phyloP scores from a whole-genome alignment of 371 early-diverging fungal species.

The Cokeromyces recurvatus region DNA sequence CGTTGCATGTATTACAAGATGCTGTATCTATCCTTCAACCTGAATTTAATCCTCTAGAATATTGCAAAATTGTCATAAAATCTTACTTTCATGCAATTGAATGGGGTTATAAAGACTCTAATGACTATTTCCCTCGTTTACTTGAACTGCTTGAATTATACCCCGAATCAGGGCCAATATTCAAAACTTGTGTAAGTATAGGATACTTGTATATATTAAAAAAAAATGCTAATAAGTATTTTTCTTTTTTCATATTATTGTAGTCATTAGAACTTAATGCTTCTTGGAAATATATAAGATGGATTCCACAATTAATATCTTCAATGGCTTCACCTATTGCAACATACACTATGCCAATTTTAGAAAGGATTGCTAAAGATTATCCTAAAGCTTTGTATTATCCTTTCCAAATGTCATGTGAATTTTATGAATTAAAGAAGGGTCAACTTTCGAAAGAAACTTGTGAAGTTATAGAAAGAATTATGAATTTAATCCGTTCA shows the following conservation, averaged over 20 bases:
- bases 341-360: conserved; percentile 31
- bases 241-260: neutral
- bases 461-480: conserved; percentile 26
- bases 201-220: no score
- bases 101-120: conserved; percentile 34
- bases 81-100: conserved; percentile 49
- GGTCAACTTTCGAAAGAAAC: conserved; percentile 17
- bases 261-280: conserved; percentile 20
- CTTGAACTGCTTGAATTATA: conserved; percentile 64
- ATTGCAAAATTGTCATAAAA: conserved; percentile 44
- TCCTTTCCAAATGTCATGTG: conserved; percentile 66
- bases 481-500: conserved; percentile 41
- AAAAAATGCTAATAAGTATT: neutral
- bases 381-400: conserved; percentile 71
- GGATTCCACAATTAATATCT: conserved; percentile 78
- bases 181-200: conserved; percentile 26
- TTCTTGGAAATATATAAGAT: conserved; percentile 69
- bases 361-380: conserved; percentile 44
- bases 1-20: conserved; percentile 13
- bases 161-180: conserved; percentile 28
- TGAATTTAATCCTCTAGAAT: conserved; percentile 18
- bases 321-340: conserved; percentile 51
- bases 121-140: conserved; percentile 64
- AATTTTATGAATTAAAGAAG: conserved; percentile 50
- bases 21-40: conserved; percentile 3